Evolutionary conservation across 495 filamentous ascomycete genomes (phyloP).

Genomic region (Penicillium samsonianum): DNA sequence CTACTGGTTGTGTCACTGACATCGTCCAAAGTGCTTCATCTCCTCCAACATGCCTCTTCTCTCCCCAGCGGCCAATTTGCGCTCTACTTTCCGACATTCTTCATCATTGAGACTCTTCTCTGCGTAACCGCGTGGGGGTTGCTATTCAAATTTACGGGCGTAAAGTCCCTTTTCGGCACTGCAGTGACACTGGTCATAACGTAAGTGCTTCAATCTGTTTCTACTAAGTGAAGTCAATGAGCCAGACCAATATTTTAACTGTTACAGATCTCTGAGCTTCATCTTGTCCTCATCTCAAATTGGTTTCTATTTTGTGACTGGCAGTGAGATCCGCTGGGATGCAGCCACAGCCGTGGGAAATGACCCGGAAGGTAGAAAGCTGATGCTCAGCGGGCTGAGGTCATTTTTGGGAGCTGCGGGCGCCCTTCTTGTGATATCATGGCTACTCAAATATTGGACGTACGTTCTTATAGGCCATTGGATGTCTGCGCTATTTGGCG

Average conservation of each 20-base stretch:
- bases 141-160: conserved; percentile 15
- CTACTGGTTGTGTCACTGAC: conserved; percentile 21
- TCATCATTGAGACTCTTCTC: conserved; percentile 23
- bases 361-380: conserved; percentile 26
- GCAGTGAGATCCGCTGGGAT: conserved; percentile 31
- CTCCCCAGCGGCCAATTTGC: conserved; percentile 12
- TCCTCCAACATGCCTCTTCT: conserved; percentile 25
- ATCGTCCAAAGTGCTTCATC: conserved; percentile 25
- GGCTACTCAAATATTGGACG: conserved; percentile 15
- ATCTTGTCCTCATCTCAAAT: conserved; percentile 25
- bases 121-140: conserved; percentile 18
- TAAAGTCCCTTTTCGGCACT: conserved; percentile 11
- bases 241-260: neutral
- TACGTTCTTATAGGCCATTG: conserved; percentile 14
- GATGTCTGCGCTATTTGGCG: conserved; percentile 16
- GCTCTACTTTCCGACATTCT: conserved; percentile 29
- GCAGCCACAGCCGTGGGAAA: conserved; percentile 25
- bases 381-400: conserved; percentile 28
- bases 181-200: conserved; percentile 7
- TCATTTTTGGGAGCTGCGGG: conserved; percentile 22
- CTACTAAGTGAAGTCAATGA: no score
- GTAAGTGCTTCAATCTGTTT: conserved; percentile 9
- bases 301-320: conserved; percentile 29
- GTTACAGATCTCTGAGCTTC: conserved; percentile 18
- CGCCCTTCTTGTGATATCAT: conserved; percentile 16